phyloP scores from a whole-genome alignment of 257 asterid species.

The Solanum phureja region DNA sequence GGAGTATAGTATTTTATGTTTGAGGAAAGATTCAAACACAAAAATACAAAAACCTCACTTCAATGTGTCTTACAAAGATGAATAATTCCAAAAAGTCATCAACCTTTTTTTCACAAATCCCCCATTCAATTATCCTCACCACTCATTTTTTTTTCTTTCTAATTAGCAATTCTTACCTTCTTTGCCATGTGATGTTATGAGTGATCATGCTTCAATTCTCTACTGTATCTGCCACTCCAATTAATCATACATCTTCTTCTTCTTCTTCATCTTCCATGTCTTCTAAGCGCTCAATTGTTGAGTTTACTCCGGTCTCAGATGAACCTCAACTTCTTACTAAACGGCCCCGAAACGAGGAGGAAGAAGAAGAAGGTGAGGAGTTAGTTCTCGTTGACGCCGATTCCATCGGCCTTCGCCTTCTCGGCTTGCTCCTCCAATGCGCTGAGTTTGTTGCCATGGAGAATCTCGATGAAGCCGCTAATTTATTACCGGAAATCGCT shows the following conservation, averaged over 20 bases:
- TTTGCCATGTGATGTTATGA: neutral
- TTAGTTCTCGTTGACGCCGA: conserved; percentile 6
- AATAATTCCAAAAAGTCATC: conserved; percentile 3
- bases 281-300: neutral
- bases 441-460: conserved; percentile 83
- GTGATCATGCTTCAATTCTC: neutral
- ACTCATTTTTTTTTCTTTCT: neutral
- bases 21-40: neutral
- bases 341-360: neutral
- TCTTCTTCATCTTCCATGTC: neutral
- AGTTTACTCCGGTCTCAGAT: neutral
- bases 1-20: neutral
- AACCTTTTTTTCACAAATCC: neutral
- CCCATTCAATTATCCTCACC: neutral
- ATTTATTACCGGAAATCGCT: conserved; percentile 63
- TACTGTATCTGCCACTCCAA: neutral
- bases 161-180: neutral
- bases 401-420: conserved; percentile 65
- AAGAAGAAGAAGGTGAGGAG: neutral
- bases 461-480: conserved; percentile 58
- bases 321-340: neutral
- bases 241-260: neutral
- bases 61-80: neutral
- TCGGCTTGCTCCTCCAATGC: conserved; percentile 68
- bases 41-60: neutral